Conservation (phyloP, 208 protist species). For the Naegleria lovaniensis region DNA sequence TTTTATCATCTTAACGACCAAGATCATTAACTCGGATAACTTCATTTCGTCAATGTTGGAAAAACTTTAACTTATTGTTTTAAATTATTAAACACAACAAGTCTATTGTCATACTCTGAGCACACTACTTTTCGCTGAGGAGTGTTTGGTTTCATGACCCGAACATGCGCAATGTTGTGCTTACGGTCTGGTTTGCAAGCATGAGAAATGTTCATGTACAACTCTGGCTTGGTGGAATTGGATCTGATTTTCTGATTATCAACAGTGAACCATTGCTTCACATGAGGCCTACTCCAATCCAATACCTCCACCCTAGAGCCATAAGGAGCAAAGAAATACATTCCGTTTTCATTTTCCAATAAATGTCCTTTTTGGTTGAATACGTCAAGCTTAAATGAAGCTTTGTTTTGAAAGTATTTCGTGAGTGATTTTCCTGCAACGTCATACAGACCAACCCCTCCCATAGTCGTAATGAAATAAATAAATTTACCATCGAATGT, state of each 20-base stretch:
- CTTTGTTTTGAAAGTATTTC: background rate
- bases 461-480: background rate
- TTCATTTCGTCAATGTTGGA: background rate
- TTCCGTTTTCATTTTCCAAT: background rate
- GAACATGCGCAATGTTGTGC: background rate
- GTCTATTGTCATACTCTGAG: background rate
- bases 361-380: background rate
- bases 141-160: background rate
- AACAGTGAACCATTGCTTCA: background rate
- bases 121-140: background rate
- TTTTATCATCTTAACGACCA: constrained; percentile 39
- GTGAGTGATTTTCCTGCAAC: background rate
- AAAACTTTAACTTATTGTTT: background rate
- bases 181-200: background rate
- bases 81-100: background rate
- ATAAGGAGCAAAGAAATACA: background rate
- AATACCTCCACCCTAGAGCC: background rate
- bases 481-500: background rate
- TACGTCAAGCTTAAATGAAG: background rate
- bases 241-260: background rate
- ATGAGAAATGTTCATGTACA: background rate
- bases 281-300: background rate
- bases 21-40: background rate
- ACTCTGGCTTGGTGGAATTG: background rate
- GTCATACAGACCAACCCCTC: background rate